These are phyloP conservation scores for Phytophthora fragariaefolia DNA, from an alignment of 352 stramenopile species.

Conservation along the genomic window DNA sequence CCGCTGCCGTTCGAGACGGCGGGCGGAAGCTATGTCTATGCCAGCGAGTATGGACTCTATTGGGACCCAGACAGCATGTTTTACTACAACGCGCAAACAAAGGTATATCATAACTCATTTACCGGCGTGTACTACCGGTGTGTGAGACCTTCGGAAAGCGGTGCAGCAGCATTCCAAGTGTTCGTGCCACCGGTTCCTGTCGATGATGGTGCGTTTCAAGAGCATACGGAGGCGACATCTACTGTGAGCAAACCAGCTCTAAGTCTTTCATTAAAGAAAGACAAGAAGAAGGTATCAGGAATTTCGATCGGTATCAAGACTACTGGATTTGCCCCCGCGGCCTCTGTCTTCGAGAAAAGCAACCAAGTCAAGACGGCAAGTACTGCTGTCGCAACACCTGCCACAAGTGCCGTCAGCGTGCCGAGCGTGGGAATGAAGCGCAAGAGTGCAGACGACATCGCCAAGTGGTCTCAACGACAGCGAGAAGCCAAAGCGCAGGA, in stretches of 20 bases:
- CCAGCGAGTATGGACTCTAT: conserved; percentile 72
- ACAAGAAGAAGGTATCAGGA: conserved; percentile 62
- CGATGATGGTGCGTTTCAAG: conserved; percentile 49
- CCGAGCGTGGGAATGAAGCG: conserved; percentile 55
- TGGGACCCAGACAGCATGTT: conserved; percentile 87
- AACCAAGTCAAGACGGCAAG: neutral
- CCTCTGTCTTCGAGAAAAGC: conserved; percentile 12
- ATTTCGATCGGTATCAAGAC: conserved; percentile 74
- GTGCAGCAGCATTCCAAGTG: conserved; percentile 46
- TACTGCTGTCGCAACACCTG: conserved; percentile 2
- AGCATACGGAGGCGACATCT: conserved; percentile 22
- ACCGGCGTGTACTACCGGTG: conserved; percentile 72
- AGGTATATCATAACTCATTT: conserved; percentile 81
- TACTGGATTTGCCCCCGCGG: conserved; percentile 27
- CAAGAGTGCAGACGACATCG: conserved; percentile 82
- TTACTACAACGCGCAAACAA: conserved; percentile 79
- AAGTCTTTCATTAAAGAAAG: conserved; percentile 55
- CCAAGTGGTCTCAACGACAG: conserved; percentile 83
- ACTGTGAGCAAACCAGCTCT: conserved; percentile 30
- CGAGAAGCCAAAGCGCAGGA: conserved; percentile 27
- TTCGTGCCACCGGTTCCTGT: conserved; percentile 57
- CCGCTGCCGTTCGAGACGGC: conserved; percentile 79
- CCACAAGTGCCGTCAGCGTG: conserved; percentile 21
- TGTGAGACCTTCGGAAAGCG: conserved; percentile 24
- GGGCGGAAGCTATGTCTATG: conserved; percentile 79